phyloP scores from a whole-genome alignment of 2,329 filamentous ascomycete species.

The Aspergillus japonicus region DNA sequence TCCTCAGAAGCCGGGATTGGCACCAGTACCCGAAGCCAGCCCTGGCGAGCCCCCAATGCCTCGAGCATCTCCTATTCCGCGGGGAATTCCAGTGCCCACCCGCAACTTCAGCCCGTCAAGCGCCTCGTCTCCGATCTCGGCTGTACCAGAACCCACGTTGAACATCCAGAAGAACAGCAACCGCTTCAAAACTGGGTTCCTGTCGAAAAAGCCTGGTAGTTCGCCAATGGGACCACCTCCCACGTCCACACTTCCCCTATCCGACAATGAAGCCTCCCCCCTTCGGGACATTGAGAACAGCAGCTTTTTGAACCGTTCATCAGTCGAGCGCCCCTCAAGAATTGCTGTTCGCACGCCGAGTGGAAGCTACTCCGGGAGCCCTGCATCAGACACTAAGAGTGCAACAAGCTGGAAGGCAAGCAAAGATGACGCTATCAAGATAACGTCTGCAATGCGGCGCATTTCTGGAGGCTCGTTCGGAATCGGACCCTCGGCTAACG shows the following conservation, averaged over 20 bases:
- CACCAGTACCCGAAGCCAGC: slow-evolving; percentile 53
- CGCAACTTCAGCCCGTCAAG: slow-evolving; percentile 39
- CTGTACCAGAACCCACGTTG: slow-evolving; percentile 58
- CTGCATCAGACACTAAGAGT: slow-evolving; percentile 50
- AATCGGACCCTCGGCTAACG: slow-evolving; percentile 37
- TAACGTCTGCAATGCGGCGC: slow-evolving; percentile 57
- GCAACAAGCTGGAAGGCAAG: slow-evolving; percentile 43
- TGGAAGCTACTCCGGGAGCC: slow-evolving; percentile 35
- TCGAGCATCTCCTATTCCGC: slow-evolving; percentile 53
- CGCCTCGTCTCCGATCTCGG: slow-evolving; percentile 58
- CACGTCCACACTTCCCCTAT: slow-evolving; percentile 59
- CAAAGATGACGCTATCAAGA: slow-evolving; percentile 53
- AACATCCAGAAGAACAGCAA: slow-evolving; percentile 66
- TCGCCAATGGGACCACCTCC: slow-evolving; percentile 63
- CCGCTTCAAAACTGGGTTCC: slow-evolving; percentile 85
- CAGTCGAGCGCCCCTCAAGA: slow-evolving; percentile 41
- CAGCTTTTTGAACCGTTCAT: slow-evolving; percentile 50
- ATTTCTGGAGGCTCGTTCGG: slow-evolving; percentile 49
- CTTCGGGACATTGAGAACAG: slow-evolving; percentile 54
- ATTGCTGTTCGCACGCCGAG: slow-evolving; percentile 42
- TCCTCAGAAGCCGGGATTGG: slow-evolving; percentile 66
- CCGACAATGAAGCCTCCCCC: slow-evolving; percentile 57
- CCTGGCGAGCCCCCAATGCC: slow-evolving; percentile 51
- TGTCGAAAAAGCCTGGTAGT: slow-evolving; percentile 66
- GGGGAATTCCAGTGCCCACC: slow-evolving; percentile 42